Evolutionary conservation across 2,329 filamentous ascomycete genomes (phyloP), one percentile per base, ranked within the genome.

Genomic region (Aspergillus versicolor): DNA sequence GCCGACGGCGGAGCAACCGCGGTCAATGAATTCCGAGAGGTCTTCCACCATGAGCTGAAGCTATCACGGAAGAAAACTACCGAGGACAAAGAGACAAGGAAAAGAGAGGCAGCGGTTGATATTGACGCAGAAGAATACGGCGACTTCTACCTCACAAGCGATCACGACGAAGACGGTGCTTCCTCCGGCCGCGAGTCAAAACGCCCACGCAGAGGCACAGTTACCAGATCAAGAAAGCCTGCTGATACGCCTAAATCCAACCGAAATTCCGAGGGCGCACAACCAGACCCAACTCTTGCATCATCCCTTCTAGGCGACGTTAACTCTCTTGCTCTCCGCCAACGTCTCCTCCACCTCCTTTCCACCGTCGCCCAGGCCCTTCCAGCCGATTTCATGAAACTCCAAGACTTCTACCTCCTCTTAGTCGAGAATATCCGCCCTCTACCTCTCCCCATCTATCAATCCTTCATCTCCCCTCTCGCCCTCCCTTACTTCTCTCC

Each of bases 351-450:
- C 27, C 66, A 69, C 37, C 70, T 81, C 24, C 70, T 81, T 13
- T 75, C 72, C 11, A 64, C 49, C 38, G 72, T 79, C 37, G 75
- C 78, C 3, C 51, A 67, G 13, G 58, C 58, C 11, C 65, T 77
- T 12, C 73, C 72, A 0, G 60, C 66, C 2, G 58, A 68, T 7
- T 78, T 78, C 57, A 70, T 71, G 22, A 47, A 65, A 13, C 62
- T 75, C n/a, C 68, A 74, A 44, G 69, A 77, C 0, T 68, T 79
- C 21, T 77, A 75, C 61, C 70, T 74, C 41, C 65, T 77, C 27
- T 78, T 77, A 61, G 73, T 77, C 43, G 78, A 81, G 42, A 75
- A 79, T 57, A 77, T 81, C 57, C 75, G 76, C 32, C 74, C 73
- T 34, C 70, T 79, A 2, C 71, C 77, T 3, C 68, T 81, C 4